Evolutionary conservation across 129 eudicot species (phyloP), one percentile per base, ranked within the genome.

Genomic region (Erigeron canadensis): DNA sequence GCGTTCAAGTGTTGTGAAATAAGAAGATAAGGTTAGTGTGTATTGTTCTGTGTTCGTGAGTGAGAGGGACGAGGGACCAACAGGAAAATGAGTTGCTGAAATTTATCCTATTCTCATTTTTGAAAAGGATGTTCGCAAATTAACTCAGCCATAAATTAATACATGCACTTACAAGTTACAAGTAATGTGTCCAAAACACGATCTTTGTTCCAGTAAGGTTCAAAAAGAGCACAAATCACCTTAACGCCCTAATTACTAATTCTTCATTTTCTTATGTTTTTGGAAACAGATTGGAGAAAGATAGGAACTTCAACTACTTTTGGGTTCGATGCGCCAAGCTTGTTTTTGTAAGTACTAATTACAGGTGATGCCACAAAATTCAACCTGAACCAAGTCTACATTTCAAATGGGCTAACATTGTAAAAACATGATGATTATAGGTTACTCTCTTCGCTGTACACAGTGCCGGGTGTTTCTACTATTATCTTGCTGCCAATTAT

Each of bases 391-490:
- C 8, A 15, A 23, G 44, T 41, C 12, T 59, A 15, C 28, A 11
- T 10, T 61, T 4, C 12, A n/a, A 5, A 9, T 51, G 10, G 46
- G 7, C 65, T 55, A 39, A 67, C 40, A n/a, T 10, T n/a, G 39
- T 22, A 22, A 28, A 44, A 7, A 28, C n/a, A 19, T 60, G 53
- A 38, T 77, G 2, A 38, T 63, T 79, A 61, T 66, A 90, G 96
- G 96, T 90, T 8, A 85, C 90, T 39, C 84, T 90, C 10, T 90
- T 87, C 77, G 81, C 80, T 15, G 83, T 87, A 64, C 96, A 90
- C 58, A 47, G 22, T 65, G 87, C 86, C 42, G 96, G 82, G 64
- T 87, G 96, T 66, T 60, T 90, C 75, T 72, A 72, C 69, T 87
- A 90, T 66, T 85, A 81, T 65, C 74, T 90, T 58, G 96, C 95